A percentile compares a stretch with the other conserved stretches of the same genome.
These are phyloP conservation scores for Aspergillus heteromorphus DNA, from an alignment of 495 filamentous ascomycete genomes.

Conservation along the genomic window DNA sequence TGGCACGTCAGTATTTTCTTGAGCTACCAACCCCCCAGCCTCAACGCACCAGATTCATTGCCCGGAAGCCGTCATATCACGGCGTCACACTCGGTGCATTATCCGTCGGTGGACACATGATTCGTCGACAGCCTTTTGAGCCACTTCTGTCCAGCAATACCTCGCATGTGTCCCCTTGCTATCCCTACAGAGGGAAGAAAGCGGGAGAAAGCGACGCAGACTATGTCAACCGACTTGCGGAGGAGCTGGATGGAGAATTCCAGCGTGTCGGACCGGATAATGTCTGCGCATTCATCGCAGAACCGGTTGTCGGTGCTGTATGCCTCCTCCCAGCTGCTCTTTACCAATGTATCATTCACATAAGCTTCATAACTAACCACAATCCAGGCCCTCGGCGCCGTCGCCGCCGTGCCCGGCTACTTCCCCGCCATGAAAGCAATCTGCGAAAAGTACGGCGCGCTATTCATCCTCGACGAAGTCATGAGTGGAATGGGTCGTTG, in stretches of 20 bases:
- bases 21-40: slow-evolving; percentile 46
- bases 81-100: slow-evolving; percentile 67
- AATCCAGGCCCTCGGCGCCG: slow-evolving; percentile 50
- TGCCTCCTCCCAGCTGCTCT: too few relatives aligned
- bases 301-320: slow-evolving; percentile 53
- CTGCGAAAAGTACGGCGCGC: slow-evolving; percentile 59
- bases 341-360: not conserved
- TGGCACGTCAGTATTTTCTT: slow-evolving; percentile 57
- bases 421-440: slow-evolving; percentile 56
- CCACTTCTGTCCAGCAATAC: slow-evolving; percentile 57
- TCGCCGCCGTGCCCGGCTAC: slow-evolving; percentile 59
- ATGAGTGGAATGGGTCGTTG: slow-evolving; percentile 75
- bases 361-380: not conserved
- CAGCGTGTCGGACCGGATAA: slow-evolving; percentile 61
- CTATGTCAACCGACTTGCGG: slow-evolving; percentile 54
- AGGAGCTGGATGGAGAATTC: slow-evolving; percentile 73
- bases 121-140: slow-evolving; percentile 59
- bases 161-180: slow-evolving; percentile 65
- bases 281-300: slow-evolving; percentile 72
- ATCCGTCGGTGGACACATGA: slow-evolving; percentile 56
- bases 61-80: slow-evolving; percentile 66
- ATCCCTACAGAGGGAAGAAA: slow-evolving; percentile 53
- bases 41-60: slow-evolving; percentile 56
- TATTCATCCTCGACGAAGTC: slow-evolving; percentile 71
- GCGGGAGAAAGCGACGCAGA: slow-evolving; percentile 39